These are phyloP conservation scores for Paramyrothecium sp. DNA, from an alignment of 2,329 filamentous ascomycete species.

Conservation along the genomic window DNA sequence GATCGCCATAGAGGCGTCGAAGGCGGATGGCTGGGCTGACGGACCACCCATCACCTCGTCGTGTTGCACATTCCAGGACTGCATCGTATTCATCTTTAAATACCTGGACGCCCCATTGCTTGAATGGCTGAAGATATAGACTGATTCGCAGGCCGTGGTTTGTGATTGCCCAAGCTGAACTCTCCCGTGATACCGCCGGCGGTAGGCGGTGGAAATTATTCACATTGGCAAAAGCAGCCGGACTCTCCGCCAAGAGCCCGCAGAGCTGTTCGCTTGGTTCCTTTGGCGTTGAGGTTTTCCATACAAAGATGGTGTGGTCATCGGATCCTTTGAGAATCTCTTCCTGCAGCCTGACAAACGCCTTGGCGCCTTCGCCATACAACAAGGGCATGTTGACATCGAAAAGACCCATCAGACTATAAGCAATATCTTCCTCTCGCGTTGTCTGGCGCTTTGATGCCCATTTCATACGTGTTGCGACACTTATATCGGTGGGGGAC, in stretches of 20 bases:
- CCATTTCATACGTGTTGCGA: constrained; percentile 1
- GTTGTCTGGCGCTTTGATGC: background rate
- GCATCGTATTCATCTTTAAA: background rate
- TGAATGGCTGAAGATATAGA: background rate
- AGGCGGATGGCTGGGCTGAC: background rate
- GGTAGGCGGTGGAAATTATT: background rate
- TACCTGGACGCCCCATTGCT: background rate
- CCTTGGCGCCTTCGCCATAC: constrained; percentile 3
- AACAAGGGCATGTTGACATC: constrained; percentile 7
- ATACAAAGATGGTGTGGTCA: background rate
- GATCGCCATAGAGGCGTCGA: background rate
- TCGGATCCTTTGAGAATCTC: background rate
- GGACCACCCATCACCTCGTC: background rate
- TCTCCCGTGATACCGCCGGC: background rate
- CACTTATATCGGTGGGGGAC: background rate
- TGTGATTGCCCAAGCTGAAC: background rate
- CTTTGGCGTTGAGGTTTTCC: background rate
- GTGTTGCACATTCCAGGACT: background rate
- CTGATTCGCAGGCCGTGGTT: background rate
- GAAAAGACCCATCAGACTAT: constrained; percentile 4
- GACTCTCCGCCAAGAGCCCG: background rate
- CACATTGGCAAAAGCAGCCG: background rate
- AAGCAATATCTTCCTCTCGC: constrained; percentile 3
- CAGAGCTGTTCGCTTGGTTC: background rate
- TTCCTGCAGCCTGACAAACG: background rate